Evolutionary conservation across 768 basidiomycete genomes (phyloP).

Genomic region (Crassisporium funariophilum): DNA sequence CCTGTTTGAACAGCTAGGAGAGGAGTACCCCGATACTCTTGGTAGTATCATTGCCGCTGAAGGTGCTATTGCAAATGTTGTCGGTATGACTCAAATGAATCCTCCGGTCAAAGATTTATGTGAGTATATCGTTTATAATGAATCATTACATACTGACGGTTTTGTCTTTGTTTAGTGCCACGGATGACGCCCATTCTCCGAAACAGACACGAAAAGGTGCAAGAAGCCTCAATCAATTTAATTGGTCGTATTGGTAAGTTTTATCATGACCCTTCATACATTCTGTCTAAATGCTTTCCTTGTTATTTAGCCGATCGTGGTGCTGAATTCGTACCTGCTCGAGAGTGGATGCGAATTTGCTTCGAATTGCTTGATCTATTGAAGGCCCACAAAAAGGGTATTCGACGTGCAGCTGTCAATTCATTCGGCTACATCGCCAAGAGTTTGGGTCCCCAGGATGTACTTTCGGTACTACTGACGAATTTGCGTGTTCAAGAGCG

Average conservation of each 20-base stretch:
- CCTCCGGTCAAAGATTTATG: constrained; percentile 98
- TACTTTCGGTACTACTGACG: constrained; percentile 91
- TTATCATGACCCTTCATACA: neutral
- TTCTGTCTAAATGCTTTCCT: constrained; percentile 39
- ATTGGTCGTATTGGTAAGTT: constrained; percentile 81
- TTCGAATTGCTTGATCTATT: constrained; percentile 96
- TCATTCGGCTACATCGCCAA: constrained; percentile 99
- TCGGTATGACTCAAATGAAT: constrained; percentile 99
- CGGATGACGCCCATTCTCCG: constrained; percentile 99
- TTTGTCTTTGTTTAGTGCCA: constrained; percentile 63
- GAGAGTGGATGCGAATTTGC: constrained; percentile 99
- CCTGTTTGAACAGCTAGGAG: constrained; percentile 96
- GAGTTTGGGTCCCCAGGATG: constrained; percentile 98
- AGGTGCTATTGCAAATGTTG: constrained; percentile 98
- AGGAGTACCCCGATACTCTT: constrained; percentile 98
- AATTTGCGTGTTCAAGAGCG: constrained; percentile 98
- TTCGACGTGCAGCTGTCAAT: constrained; percentile 98
- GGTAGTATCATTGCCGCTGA: constrained; percentile 99
- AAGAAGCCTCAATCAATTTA: constrained; percentile 98
- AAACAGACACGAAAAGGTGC: constrained; percentile 99
- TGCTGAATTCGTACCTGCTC: constrained; percentile 96
- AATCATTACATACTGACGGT: constrained; percentile 5
- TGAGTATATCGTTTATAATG: constrained; percentile 47
- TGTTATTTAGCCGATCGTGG: constrained; percentile 85
- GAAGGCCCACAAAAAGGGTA: constrained; percentile 99